Conservation (phyloP, 371 early-diverging fungal species). For the Dichotomocladium elegans region DNA sequence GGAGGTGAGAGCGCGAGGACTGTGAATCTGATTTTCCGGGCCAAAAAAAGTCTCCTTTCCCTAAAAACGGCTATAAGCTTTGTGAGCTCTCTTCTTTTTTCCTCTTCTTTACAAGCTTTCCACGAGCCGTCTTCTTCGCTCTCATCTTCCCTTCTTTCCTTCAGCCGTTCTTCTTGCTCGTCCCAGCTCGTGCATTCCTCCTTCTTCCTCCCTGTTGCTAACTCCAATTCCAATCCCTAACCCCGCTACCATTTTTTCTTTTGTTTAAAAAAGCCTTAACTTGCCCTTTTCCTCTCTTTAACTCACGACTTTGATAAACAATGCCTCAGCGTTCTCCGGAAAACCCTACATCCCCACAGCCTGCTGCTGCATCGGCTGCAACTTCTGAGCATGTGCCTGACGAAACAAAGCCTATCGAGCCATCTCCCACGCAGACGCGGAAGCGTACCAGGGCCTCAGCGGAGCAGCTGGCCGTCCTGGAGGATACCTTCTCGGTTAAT, state of each 20-base stretch:
- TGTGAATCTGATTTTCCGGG: constrained; percentile 28
- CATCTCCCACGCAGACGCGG: constrained; percentile 9
- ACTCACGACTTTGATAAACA: background rate
- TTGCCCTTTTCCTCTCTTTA: background rate
- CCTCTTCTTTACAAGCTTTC: background rate
- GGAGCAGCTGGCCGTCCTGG: constrained; percentile 71
- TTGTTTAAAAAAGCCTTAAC: background rate
- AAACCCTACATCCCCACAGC: background rate
- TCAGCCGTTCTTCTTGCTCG: background rate
- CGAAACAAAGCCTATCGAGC: background rate
- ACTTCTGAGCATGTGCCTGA: background rate
- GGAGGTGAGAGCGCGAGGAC: constrained; percentile 30
- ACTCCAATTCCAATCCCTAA: constrained; percentile 4
- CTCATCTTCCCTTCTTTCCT: background rate
- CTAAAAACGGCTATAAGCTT: constrained; percentile 1
- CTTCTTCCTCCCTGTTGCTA: constrained; percentile 2
- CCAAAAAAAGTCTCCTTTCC: background rate
- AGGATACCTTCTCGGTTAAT: constrained; percentile 71
- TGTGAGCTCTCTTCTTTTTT: background rate
- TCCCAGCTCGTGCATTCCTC: constrained; percentile 9
- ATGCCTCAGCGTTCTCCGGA: constrained; percentile 2
- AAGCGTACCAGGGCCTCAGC: constrained; percentile 73
- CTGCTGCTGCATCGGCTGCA: constrained; percentile 1
- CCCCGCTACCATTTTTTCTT: constrained; percentile 4
- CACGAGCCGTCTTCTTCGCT: background rate